phyloP scores from a whole-genome alignment of 345 rosid genomes.

The Lepidium aucheri region DNA sequence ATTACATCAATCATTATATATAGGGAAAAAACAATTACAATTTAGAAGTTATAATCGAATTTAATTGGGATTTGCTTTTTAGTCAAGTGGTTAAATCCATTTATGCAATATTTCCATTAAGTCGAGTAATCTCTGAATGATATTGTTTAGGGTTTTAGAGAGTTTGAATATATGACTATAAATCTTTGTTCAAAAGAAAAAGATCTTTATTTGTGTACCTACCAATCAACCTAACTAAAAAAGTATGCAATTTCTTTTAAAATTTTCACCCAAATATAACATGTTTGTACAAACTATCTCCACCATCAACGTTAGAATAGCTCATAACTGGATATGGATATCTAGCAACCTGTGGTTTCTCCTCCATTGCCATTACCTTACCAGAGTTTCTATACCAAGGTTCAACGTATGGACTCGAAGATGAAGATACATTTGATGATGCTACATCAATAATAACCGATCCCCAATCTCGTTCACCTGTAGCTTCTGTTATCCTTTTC shows the following conservation, averaged over 20 bases:
- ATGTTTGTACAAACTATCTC: constrained; percentile 58
- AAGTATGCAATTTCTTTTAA: neutral
- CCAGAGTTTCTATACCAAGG: constrained; percentile 75
- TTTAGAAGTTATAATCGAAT: too few species aligned
- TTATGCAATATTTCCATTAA: too few species aligned
- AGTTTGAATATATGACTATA: too few species aligned
- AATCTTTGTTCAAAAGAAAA: too few species aligned
- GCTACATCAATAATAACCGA: constrained; percentile 47
- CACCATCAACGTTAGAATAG: constrained; percentile 58
- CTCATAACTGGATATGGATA: constrained; percentile 46
- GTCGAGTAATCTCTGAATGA: too few species aligned
- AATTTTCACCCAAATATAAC: constrained; percentile 41
- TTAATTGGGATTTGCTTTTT: too few species aligned
- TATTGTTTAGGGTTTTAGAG: too few species aligned
- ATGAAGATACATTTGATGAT: constrained; percentile 20
- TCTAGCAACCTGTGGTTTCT: constrained; percentile 24
- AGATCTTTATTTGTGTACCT: too few species aligned
- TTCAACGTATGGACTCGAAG: constrained; percentile 25
- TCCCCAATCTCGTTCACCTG: constrained; percentile 76
- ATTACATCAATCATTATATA: too few species aligned
- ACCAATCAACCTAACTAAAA: neutral
- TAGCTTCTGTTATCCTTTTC: constrained; percentile 58
- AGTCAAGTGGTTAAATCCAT: too few species aligned
- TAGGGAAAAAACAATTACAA: too few species aligned
- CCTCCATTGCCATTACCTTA: constrained; percentile 32